Percentiles rank a stretch among this genome's conserved stretches.
phyloP scores from a whole-genome alignment of 148 eudicot genomes.

The Pharnaceum exiguum region DNA sequence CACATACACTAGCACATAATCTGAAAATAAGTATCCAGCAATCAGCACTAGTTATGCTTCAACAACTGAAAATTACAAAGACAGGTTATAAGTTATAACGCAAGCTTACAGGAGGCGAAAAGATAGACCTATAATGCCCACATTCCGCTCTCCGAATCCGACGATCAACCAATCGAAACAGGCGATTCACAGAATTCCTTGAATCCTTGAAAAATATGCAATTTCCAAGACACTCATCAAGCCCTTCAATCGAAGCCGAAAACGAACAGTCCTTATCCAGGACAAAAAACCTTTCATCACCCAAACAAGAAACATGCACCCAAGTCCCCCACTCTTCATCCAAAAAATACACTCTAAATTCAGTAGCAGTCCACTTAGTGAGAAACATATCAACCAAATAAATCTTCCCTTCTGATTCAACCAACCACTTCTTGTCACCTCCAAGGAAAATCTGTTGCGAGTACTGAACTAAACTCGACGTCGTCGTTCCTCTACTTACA shows the following conservation, averaged over 20 bases:
- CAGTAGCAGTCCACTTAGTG: neutral
- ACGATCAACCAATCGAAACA: neutral
- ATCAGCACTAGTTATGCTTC: no score
- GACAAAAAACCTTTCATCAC: neutral
- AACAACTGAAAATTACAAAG: no score
- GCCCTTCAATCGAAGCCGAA: neutral
- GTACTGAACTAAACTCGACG: neutral
- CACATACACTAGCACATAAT: no score
- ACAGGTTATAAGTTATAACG: no score
- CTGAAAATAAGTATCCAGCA: no score
- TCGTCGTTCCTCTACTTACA: no score
- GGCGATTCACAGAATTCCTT: neutral
- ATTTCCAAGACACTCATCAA: neutral
- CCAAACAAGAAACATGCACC: conserved; percentile 1
- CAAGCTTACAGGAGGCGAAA: no score
- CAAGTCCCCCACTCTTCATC: conserved; percentile 7
- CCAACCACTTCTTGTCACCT: neutral
- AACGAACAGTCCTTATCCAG: neutral
- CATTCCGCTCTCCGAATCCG: neutral
- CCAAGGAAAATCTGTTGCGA: neutral
- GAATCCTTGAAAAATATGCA: neutral
- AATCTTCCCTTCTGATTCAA: neutral
- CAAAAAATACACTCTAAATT: neutral
- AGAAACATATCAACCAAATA: neutral
- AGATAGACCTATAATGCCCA: neutral